phyloP scores from a whole-genome alignment of 768 basidiomycete species.

The Pulveroboletus sp. region DNA sequence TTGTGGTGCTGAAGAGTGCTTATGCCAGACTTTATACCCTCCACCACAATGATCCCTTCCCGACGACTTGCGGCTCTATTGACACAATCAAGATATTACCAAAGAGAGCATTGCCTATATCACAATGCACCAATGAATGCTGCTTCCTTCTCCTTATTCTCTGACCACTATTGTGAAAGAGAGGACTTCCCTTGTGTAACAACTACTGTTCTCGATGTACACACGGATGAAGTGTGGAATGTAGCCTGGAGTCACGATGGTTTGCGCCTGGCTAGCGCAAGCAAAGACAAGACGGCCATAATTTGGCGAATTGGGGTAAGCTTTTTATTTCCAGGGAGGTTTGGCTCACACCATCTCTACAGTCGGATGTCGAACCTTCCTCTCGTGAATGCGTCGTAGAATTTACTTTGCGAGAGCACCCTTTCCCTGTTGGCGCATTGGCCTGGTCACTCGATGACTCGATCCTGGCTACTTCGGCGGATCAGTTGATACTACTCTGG shows the following conservation, averaged over 20 bases:
- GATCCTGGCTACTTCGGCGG: conserved; percentile 79
- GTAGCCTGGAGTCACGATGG: conserved; percentile 95
- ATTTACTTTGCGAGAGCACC: conserved; percentile 70
- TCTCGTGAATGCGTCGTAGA: conserved; percentile 60
- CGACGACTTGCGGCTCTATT: conserved; percentile 83
- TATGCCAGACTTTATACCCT: conserved; percentile 76
- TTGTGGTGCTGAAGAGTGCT: neutral
- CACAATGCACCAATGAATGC: conserved; percentile 68
- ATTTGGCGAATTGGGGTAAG: conserved; percentile 86
- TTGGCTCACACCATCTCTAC: conserved; percentile 8
- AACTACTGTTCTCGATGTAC: conserved; percentile 81
- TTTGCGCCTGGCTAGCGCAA: conserved; percentile 76
- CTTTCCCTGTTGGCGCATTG: conserved; percentile 73
- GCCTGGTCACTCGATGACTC: conserved; percentile 93
- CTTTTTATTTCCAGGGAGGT: conserved; percentile 12
- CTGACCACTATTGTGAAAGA: conserved; percentile 81
- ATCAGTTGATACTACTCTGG: conserved; percentile 85
- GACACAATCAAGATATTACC: conserved; percentile 79
- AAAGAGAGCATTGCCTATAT: conserved; percentile 80
- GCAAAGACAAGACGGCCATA: conserved; percentile 83
- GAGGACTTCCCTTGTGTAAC: conserved; percentile 82
- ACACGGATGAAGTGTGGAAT: conserved; percentile 94
- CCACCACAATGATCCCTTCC: conserved; percentile 90
- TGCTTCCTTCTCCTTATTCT: conserved; percentile 74
- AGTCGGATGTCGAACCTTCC: conserved; percentile 48